Base-by-base conservation (phyloP, 2,329 filamentous ascomycete species). In the Dothidotthia symphoricarpi region DNA sequence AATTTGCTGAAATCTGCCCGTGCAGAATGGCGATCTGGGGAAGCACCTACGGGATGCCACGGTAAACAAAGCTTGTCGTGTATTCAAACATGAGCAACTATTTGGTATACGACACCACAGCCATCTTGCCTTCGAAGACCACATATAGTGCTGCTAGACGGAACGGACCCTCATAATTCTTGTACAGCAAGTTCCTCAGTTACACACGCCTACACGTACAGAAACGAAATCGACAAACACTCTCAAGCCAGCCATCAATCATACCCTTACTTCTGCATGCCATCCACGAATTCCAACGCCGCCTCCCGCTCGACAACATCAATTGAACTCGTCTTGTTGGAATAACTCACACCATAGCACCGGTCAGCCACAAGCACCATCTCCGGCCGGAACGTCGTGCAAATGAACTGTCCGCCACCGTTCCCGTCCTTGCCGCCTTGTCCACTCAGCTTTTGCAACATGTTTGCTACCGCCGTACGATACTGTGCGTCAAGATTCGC, bases 401-500 rank as follows among this genome's bases (percentile, higher is more conserved):
- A 97, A 68, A 98, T 98, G 64, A 98, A 98, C 67, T 98, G 84
- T 0, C 82, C 83, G 24, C 74, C 73, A 48, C 72, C 72, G 13
- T 67, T 68, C 44, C 71, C 69, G 3, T 61, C 63, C 31, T 67
- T 53, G 6, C 61, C 62, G 13, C 59, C 62, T 52, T 60, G 68
- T 31, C 69, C 67, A 22, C 55, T 65, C 31, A 64, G 61, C 53
- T 72, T 77, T 60, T 91, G 76, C 15, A 98, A 77, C 72, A 97
- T 87, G 39, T 87, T 80, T 3, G 93, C 93, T 9, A 98, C 93
- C 1, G 93, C 91, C 1, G 93, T 96, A 45, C 93, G 86, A 73
- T 98, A 98, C 69, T 98, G 93, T 1, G 93, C 90, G 66, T 98
- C 93, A 16, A 98, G 79, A 64, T 98, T 98, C 67, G 93, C 93